Evolutionary conservation across 139 green algal genomes (phyloP).

Genomic region (Nannochloris sp.): DNA sequence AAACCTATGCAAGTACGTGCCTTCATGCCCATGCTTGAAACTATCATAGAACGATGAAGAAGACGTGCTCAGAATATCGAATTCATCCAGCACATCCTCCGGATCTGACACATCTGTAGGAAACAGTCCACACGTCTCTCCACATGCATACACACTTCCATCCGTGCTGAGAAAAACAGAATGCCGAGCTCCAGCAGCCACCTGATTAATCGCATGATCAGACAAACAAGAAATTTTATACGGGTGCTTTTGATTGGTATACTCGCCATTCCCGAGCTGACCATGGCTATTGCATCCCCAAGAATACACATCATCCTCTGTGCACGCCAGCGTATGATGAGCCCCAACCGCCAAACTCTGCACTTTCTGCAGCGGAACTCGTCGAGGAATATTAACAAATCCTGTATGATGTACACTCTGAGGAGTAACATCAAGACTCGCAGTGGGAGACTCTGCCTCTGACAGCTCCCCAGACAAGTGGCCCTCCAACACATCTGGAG

Average conservation of each 20-base stretch:
- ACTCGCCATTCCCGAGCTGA: slow-evolving; percentile 49
- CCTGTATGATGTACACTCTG: slow-evolving; percentile 25
- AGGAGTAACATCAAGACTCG: slow-evolving; percentile 11
- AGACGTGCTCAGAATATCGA: too few relatives aligned
- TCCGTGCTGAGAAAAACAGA: slow-evolving; percentile 59
- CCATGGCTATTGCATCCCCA: slow-evolving; percentile 62
- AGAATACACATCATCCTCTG: slow-evolving; percentile 50
- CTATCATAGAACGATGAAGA: too few relatives aligned
- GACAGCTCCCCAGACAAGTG: slow-evolving; percentile 31
- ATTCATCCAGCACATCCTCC: too few relatives aligned
- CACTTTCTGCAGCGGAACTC: slow-evolving; percentile 50
- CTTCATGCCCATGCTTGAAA: too few relatives aligned
- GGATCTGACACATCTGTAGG: too few relatives aligned
- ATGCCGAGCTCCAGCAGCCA: slow-evolving; percentile 52
- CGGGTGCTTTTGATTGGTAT: slow-evolving; percentile 17
- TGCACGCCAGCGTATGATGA: slow-evolving; percentile 65
- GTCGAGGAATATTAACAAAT: slow-evolving; percentile 33
- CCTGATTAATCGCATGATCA: slow-evolving; percentile 26
- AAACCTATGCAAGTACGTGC: too few relatives aligned
- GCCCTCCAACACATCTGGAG: slow-evolving; percentile 39
- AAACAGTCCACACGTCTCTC: slow-evolving; percentile 7
- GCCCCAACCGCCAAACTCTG: slow-evolving; percentile 48
- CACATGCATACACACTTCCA: slow-evolving; percentile 56
- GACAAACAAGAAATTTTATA: slow-evolving; percentile 32
- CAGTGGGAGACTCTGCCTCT: slow-evolving; percentile 9